Evolutionary conservation across 306 rosid genomes (phyloP), one percentile per base, ranked within the genome.

Genomic region (Arachis hypogaea): DNA sequence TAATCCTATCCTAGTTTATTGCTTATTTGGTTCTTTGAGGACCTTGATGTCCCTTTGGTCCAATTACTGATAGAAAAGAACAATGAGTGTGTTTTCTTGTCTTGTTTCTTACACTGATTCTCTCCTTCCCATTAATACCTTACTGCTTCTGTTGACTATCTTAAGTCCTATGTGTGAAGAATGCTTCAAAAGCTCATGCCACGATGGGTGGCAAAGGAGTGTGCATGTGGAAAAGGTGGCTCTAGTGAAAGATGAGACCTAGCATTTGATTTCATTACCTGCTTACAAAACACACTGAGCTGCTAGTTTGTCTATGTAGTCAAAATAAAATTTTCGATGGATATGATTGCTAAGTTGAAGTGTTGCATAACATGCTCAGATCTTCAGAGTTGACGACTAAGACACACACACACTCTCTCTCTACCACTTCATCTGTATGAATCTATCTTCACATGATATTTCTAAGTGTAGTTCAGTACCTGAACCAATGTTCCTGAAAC

Each of bases 401-500:
- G n/a, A 57, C 44, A 11, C 29, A 11, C 65, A 4, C 45, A 5
- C 55, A 41, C 7, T 2, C 47, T 30, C 54, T 11, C 54, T 5
- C 54, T 11, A 6, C 5, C 50, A 6, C 50, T 45, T 10, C 44
- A 28, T 36, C 67, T 9, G 6, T 9, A 45, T 45, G 9, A 6
- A 45, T 45, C 5, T 45, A 45, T 45, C 42, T 50, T 38, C 28
- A 67, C 12, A 9, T 10, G 42, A 76, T 60, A 58, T 76, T 54
- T 63, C 70, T 68, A 69, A 63, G 75, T 47, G 62, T 47, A 75
- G 49, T 44, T 57, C 57, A 76, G 59, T 85, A 94, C 99, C 97
- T 92, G 87, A 78, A 92, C 69, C 82, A 94, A 85, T 74, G 91
- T 89, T 85, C 99, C 99, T 10, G 3, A n/a, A 68, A 82, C 89